A percentile compares a stretch with the other conserved stretches of the same genome.
These are phyloP conservation scores for Pythium phragmitis DNA, from an alignment of 352 stramenopile species.

Conservation along the genomic window DNA sequence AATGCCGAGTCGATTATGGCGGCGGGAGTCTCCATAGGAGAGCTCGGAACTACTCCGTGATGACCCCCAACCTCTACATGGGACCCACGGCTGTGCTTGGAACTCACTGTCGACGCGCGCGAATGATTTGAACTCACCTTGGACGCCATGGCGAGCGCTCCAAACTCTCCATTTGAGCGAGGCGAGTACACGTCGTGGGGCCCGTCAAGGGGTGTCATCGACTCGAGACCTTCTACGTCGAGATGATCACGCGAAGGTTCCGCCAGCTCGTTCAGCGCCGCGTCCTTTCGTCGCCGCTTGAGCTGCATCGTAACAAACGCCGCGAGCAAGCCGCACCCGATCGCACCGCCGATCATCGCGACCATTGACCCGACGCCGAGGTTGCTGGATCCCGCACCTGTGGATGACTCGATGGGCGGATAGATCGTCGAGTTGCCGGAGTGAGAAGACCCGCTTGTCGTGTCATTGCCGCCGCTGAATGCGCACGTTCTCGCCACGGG, in stretches of 20 bases:
- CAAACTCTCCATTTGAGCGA: slow-evolving; percentile 7
- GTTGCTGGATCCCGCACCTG: not conserved
- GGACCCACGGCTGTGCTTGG: slow-evolving; percentile 1
- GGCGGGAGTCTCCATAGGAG: slow-evolving; percentile 1
- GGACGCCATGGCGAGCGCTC: slow-evolving; percentile 8
- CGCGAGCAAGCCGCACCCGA: slow-evolving; percentile 11
- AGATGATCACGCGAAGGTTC: not conserved
- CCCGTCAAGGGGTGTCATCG: slow-evolving; percentile 2
- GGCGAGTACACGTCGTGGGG: slow-evolving; percentile 9
- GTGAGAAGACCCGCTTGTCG: not conserved
- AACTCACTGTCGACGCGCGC: slow-evolving; percentile 10
- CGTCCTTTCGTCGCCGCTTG: not conserved
- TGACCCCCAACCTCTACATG: too few species aligned
- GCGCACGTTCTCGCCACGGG: not conserved
- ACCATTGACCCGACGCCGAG: not conserved
- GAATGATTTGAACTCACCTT: slow-evolving; percentile 13
- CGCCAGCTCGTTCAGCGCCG: not conserved
- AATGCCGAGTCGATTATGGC: slow-evolving; percentile 32
- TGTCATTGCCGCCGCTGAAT: not conserved
- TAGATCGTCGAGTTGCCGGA: not conserved
- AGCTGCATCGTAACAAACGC: slow-evolving; percentile 5
- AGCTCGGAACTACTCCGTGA: too few species aligned
- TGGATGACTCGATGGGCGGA: not conserved
- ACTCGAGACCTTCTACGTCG: not conserved
- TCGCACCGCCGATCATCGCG: slow-evolving; percentile 2